Evolutionary conservation across 352 stramenopile genomes (phyloP), one percentile per base, ranked within the genome.

Genomic region (Phytopythium cucurbitacearum): DNA sequence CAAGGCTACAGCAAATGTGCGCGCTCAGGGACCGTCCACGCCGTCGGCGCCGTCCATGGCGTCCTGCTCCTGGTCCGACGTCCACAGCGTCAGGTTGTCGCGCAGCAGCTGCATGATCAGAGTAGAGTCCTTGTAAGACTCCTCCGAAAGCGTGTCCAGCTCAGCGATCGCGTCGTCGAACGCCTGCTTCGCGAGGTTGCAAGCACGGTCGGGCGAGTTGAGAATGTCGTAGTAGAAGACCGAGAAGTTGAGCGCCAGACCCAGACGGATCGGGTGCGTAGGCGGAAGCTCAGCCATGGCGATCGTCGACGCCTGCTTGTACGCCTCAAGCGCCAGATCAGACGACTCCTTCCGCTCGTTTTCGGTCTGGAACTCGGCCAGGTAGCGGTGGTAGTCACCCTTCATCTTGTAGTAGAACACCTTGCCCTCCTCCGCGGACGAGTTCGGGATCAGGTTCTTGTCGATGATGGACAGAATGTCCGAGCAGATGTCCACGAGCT

Each of bases 321-420:
- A 92, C 49, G 63, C 67, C 60, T 92, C 76, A 15, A 89, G 69
- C 9, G 79, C 81, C 66, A 87, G 86, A 66, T 87, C 77, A 43
- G 94, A 97, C 43, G 84, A 97, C 58, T 97, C 88, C 74, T 98
- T 98, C 58, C 96, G 92, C 53, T 90, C 82, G 34, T 99, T 96
- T 33, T 94, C 95, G 49, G 82, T 82, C 78, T 99, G 96, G 85
- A 99, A 99, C 77, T 99, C 97, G 53, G 96, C 97, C 56, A 99
- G 79, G 80, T 99, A 99, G 62, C 97, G 95, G 86, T 99, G 94
- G 89, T 99, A 99, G 82, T 99, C 97, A 51, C 97, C 97, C 86
- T 99, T 99, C 95, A 99, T 99, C 91, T 99, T 99, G 92, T 98
- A 99, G 89, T 99, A 99, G 71, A 99, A 99, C 11, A 99, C 97